Conservation (phyloP, 2,329 filamentous ascomycete genomes). For the Penicillium digitatum region DNA sequence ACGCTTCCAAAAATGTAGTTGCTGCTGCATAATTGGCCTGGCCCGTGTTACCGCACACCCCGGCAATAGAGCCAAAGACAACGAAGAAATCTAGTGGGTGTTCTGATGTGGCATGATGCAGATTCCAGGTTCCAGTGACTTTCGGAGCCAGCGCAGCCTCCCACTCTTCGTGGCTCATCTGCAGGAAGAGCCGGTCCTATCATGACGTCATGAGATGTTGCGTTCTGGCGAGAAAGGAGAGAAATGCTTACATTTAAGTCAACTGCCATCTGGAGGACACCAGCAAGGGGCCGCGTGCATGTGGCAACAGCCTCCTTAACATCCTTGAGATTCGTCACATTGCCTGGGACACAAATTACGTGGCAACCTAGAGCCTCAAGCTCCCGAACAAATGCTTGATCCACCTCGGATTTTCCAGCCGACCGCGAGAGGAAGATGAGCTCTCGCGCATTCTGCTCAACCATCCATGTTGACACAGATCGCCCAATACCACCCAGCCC, state of each 20-base stretch:
- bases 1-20: conserved; percentile 32
- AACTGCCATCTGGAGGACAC: conserved; percentile 9
- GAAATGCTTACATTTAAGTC: not conserved
- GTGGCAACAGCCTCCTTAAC: not conserved
- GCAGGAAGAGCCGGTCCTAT: conserved; percentile 23
- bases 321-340: not conserved
- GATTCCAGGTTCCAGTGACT: conserved; percentile 30
- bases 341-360: not conserved
- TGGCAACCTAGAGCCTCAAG: conserved; percentile 7
- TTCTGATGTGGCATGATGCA: conserved; percentile 19
- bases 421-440: conserved; percentile 11
- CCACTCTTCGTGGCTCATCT: conserved; percentile 38
- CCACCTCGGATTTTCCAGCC: not conserved
- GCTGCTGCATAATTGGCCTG: conserved; percentile 42
- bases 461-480: conserved; percentile 11
- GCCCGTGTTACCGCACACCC: conserved; percentile 34
- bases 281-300: not conserved
- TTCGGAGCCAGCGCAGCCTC: conserved; percentile 32
- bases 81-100: conserved; percentile 24
- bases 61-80: conserved; percentile 35
- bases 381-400: conserved; percentile 7
- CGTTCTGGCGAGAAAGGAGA: not conserved
- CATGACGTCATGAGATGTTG: not conserved
- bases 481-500: conserved; percentile 15
- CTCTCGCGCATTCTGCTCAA: conserved; percentile 11